A percentile compares a stretch with the other conserved stretches of the same genome.
These are phyloP conservation scores for Sphaerulina populicola DNA, from an alignment of 2,329 filamentous ascomycete species.

Conservation along the genomic window DNA sequence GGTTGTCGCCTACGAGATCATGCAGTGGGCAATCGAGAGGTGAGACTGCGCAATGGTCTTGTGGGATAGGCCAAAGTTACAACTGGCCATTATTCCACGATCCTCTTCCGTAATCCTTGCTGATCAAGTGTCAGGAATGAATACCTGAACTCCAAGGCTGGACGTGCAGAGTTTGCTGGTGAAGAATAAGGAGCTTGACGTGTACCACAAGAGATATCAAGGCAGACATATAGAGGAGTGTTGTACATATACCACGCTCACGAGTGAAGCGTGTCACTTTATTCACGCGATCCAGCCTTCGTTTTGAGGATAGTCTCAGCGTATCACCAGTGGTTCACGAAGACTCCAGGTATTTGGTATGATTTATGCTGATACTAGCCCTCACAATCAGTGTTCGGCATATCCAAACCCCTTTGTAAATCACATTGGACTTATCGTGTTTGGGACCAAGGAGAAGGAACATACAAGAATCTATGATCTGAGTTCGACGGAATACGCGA, in stretches of 20 bases:
- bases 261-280: not conserved
- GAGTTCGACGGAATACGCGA: too few species aligned
- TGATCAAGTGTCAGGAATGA: slow-evolving; percentile 53
- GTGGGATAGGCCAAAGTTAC: not conserved
- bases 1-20: slow-evolving; percentile 66
- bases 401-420: too few species aligned
- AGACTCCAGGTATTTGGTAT: too few species aligned
- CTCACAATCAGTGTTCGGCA: too few species aligned
- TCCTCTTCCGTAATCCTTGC: not conserved
- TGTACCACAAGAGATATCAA: not conserved
- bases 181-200: slow-evolving; percentile 30
- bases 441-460: too few species aligned
- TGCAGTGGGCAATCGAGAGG: slow-evolving; percentile 89
- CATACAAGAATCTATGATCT: too few species aligned
- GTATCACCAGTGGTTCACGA: too few species aligned
- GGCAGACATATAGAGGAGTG: slow-evolving; percentile 4
- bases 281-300: not conserved
- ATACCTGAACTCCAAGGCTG: slow-evolving; percentile 72
- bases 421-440: too few species aligned
- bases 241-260: slow-evolving; percentile 4
- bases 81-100: not conserved
- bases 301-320: not conserved
- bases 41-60: slow-evolving; percentile 42
- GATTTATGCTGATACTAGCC: too few species aligned
- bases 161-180: slow-evolving; percentile 49